phyloP scores from a whole-genome alignment of 768 basidiomycete genomes.

The Trametes sanguinea region DNA sequence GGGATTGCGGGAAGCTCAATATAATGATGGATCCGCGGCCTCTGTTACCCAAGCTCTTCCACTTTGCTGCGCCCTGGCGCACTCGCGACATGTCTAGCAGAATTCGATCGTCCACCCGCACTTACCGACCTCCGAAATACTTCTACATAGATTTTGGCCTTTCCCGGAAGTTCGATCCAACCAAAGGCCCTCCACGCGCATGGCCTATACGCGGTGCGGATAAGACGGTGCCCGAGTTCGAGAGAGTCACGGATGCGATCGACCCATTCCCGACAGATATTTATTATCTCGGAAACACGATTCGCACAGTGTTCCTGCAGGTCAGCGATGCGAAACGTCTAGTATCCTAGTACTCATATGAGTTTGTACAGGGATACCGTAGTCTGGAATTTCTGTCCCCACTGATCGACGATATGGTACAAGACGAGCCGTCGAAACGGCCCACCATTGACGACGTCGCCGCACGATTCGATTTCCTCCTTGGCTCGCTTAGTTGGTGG shows the following conservation, averaged over 20 bases:
- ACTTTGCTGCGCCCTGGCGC: constrained; percentile 20
- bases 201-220: constrained; percentile 43
- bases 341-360: not conserved
- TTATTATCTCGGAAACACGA: constrained; percentile 37
- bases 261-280: constrained; percentile 40
- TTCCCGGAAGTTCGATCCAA: constrained; percentile 34
- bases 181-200: constrained; percentile 30
- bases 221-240: constrained; percentile 39
- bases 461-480: constrained; percentile 30
- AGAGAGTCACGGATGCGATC: constrained; percentile 7
- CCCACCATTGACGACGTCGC: constrained; percentile 36
- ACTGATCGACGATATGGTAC: constrained; percentile 36
- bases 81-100: constrained; percentile 26
- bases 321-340: not conserved
- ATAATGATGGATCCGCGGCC: constrained; percentile 22
- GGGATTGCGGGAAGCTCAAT: constrained; percentile 20
- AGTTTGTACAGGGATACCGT: constrained; percentile 16
- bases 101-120: constrained; percentile 34
- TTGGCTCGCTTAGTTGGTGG: constrained; percentile 21
- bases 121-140: constrained; percentile 34
- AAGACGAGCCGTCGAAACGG: constrained; percentile 34
- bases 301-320: constrained; percentile 17
- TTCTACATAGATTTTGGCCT: constrained; percentile 42
- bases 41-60: constrained; percentile 34
- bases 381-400: constrained; percentile 37